Base-by-base conservation (phyloP, 805 yeast species). In the Yamadazyma endophytica region DNA sequence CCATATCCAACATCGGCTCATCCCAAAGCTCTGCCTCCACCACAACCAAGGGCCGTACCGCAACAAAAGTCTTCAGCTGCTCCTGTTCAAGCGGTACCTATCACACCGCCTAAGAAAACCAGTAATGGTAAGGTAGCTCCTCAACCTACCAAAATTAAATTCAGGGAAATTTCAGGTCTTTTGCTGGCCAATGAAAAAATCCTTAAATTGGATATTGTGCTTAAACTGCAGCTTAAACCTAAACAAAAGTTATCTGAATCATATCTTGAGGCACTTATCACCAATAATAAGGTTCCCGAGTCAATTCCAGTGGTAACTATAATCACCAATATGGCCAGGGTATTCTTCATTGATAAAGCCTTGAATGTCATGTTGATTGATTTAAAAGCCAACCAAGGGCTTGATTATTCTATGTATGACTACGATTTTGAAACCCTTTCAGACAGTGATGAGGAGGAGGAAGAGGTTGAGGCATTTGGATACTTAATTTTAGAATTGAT, bases 331-430 rank as follows among this genome's bases (percentile, higher is more conserved):
- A 42, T 47, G 30, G 72, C 70, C 8, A 40, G 68, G 28, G 67
- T 65, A 1, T 64, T 65, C 31, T 58, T 65, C 32, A 54, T 65
- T 17, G 69, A 62, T 35, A 48, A 52, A 0, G 26, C 40, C 0
- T 44, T 65, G 19, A 54, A 57, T 40, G 65, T 58, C 0, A 53
- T 51, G 52, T 35, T 63, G 46, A 58, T 65, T 7, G 70, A 65
- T 37, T 51, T 65, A 39, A 61, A 63, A 22, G 65, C 70, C 15
- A 64, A 65, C 28, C 52, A 54, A 28, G 67, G 67, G 2, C 47
- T 47, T n/a, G 67, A 74, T 42, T 75, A 82, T 33, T 83, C 84
- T 47, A 77, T 83, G 79, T 83, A 82, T 50, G 90, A 82, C 54
- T 82, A 79, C 54, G 90, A 82, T 50, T 82, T 83, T 54, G 79